phyloP scores from a whole-genome alignment of 75 land plant genomes.

The Larix kaempferi region DNA sequence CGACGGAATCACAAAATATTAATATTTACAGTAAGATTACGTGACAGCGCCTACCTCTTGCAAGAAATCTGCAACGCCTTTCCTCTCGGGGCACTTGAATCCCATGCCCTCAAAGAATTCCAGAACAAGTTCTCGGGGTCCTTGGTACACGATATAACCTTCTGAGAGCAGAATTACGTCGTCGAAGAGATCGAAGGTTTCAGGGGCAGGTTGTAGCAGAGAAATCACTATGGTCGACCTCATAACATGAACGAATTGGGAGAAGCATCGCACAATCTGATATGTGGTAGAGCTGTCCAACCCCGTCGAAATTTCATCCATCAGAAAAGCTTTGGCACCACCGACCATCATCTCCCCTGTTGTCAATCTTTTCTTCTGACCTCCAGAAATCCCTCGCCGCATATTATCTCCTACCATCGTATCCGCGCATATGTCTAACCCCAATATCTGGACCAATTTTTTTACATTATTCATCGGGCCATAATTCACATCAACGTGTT shows the following conservation, averaged over 20 bases:
- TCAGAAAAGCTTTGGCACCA: slow-evolving; percentile 45
- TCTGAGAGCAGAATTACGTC: slow-evolving; percentile 66
- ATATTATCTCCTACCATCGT: slow-evolving; percentile 72
- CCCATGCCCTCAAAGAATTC: slow-evolving; percentile 63
- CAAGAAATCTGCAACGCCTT: slow-evolving; percentile 65
- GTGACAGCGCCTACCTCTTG: slow-evolving; percentile 36
- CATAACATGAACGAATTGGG: slow-evolving; percentile 44
- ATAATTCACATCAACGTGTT: neutral
- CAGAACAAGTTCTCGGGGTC: slow-evolving; percentile 45
- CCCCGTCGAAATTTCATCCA: slow-evolving; percentile 76
- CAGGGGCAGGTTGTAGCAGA: slow-evolving; percentile 70
- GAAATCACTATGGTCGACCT: slow-evolving; percentile 51
- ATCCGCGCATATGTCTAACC: slow-evolving; percentile 70
- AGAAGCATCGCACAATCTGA: slow-evolving; percentile 48
- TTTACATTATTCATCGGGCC: neutral
- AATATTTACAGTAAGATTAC: no score
- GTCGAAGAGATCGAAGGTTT: slow-evolving; percentile 59
- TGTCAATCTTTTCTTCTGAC: slow-evolving; percentile 79
- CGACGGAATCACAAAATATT: no score
- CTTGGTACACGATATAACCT: slow-evolving; percentile 57
- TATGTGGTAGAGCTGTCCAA: slow-evolving; percentile 69
- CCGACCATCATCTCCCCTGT: slow-evolving; percentile 80
- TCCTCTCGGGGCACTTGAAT: slow-evolving; percentile 61
- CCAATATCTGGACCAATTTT: slow-evolving; percentile 48
- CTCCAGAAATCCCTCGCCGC: slow-evolving; percentile 75